Base-by-base conservation (phyloP, 257 asterid species). In the Solanum chmielewskii region DNA sequence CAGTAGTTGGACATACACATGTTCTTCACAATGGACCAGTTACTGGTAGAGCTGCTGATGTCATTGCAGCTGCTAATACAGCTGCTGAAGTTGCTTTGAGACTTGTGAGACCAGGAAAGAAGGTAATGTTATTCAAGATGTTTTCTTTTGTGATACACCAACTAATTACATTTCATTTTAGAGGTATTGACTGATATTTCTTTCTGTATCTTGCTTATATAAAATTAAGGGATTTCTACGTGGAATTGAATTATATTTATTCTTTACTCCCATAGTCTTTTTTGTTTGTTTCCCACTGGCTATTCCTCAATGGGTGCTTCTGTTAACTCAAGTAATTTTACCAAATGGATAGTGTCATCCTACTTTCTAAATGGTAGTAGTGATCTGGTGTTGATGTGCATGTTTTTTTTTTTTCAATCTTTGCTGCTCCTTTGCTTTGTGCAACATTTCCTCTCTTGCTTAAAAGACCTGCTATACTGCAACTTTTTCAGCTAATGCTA, bases 41-140 rank as follows among this genome's bases (percentile, higher is more conserved):
- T 62, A 94, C 96, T 13, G 99, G 99, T 85, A 93, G 94, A 85
- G 95, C 95, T 80, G 99, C 99, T 88, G 99, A 96, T 91, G 99
- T 96, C 74, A 93, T 96, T 91, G 94, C 96, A 44, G 98, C 99
- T n/a, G 97, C 98, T 62, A 96, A 93, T 91, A 94, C 98, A 4
- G 98, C 99, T 14, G 98, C 99, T 14, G 99, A 95, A 91, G 99
- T 96, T 87, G 98, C 99, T 31, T 70, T 96, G 92, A 92, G 99
- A 89, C 98, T 96, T n/a, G 94, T 96, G 60, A 92, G 98, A 83
- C 99, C 99, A 2, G 99, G 99, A 75, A 95, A 87, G 89, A 96
- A 94, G 93, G 99, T 96, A 91, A 20, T 60, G 23, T 71, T 3
- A 29, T 20, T 9, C 56, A 68, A 42, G 21, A 83, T 76, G 20